Evolutionary conservation across 2,329 filamentous ascomycete species (phyloP).

Genomic region (Fusarium falciforme): DNA sequence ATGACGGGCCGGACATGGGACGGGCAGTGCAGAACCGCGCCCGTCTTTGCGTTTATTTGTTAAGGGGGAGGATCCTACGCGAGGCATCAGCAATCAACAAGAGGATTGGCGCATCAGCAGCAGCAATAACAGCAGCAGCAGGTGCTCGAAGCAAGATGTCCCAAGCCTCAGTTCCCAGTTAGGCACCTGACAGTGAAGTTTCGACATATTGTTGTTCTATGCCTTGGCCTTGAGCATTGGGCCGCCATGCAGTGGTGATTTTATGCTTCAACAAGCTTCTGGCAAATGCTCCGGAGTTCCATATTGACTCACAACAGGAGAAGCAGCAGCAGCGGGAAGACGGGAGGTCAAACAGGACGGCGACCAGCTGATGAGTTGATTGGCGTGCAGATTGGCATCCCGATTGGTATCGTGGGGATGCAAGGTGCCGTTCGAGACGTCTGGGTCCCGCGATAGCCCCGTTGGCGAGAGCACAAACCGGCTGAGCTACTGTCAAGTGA

Average conservation of each 20-base stretch:
- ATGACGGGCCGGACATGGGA: constrained; percentile 27
- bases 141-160: constrained; percentile 22
- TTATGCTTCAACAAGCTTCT: constrained; percentile 29
- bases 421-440: constrained; percentile 46
- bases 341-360: constrained; percentile 35
- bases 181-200: constrained; percentile 32
- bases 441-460: constrained; percentile 41
- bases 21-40: constrained; percentile 22
- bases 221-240: constrained; percentile 25
- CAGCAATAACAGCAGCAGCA: constrained; percentile 27
- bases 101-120: constrained; percentile 30
- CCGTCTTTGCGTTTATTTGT: constrained; percentile 21
- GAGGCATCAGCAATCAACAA: constrained; percentile 41
- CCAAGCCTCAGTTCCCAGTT: constrained; percentile 29
- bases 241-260: constrained; percentile 37
- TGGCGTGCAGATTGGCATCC: constrained; percentile 33
- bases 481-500: constrained; percentile 41
- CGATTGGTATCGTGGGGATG: constrained; percentile 43
- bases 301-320: constrained; percentile 32
- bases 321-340: constrained; percentile 23
- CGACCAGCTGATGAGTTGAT: constrained; percentile 25
- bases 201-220: constrained; percentile 41
- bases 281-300: constrained; percentile 31
- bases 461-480: constrained; percentile 40
- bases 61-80: constrained; percentile 25